Percentiles rank a stretch among this genome's conserved stretches.
Evolutionary conservation across 352 stramenopile species (phyloP).

Genomic region (Lagenidium sp.): DNA sequence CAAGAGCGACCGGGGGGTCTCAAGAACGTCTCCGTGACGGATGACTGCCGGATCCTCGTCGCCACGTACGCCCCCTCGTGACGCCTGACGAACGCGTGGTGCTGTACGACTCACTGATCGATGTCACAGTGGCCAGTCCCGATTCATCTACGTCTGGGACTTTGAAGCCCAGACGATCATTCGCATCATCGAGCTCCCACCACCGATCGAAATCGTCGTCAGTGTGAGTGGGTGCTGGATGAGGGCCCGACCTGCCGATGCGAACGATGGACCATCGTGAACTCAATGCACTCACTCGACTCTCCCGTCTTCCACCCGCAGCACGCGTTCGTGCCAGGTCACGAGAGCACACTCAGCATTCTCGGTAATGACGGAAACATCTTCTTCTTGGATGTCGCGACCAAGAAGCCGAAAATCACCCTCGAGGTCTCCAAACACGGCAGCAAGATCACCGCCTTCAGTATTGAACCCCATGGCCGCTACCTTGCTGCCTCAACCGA

Average conservation of each 20-base stretch:
- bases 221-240: no score
- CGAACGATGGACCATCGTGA: not conserved
- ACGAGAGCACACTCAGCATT: conserved; percentile 51
- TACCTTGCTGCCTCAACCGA: conserved; percentile 62
- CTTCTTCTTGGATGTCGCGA: conserved; percentile 66
- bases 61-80: conserved; percentile 54
- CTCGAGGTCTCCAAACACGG: conserved; percentile 54
- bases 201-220: conserved; percentile 52
- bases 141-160: conserved; percentile 80
- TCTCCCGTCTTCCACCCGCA: no score
- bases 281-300: conserved; percentile 1
- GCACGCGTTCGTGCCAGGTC: conserved; percentile 57
- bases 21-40: conserved; percentile 60
- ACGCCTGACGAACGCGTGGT: no score
- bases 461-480: conserved; percentile 57
- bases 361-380: conserved; percentile 56
- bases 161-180: conserved; percentile 80
- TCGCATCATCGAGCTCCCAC: conserved; percentile 77
- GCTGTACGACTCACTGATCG: no score
- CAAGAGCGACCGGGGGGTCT: conserved; percentile 51
- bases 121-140: conserved; percentile 42
- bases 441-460: conserved; percentile 45
- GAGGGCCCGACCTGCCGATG: no score
- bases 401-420: conserved; percentile 60
- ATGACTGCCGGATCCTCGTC: conserved; percentile 67